phyloP scores from a whole-genome alignment of 1,139 yeast genomes.

The Scheffersomyces insectosa region DNA sequence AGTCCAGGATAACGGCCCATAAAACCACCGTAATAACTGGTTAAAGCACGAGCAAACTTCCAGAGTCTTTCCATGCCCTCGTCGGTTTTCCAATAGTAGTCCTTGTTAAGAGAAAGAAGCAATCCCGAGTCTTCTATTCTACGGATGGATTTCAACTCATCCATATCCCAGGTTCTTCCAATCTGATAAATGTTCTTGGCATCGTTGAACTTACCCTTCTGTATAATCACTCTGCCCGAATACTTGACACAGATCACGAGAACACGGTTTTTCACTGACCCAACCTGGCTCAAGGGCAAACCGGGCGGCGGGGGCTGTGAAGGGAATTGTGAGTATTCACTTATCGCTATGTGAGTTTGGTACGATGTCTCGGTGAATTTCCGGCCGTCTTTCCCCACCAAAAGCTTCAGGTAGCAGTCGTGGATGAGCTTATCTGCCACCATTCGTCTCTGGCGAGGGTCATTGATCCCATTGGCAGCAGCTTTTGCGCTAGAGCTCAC shows the following conservation, averaged over 20 bases:
- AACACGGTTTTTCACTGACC: constrained; percentile 40
- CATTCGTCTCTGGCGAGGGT: constrained; percentile 13
- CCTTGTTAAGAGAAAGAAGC: constrained; percentile 65
- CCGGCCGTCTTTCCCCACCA: constrained; percentile 29
- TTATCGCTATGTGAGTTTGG: constrained; percentile 38
- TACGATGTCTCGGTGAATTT: constrained; percentile 35
- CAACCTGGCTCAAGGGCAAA: constrained; percentile 30
- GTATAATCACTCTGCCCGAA: constrained; percentile 69
- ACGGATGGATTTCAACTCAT: constrained; percentile 61
- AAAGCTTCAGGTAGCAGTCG: constrained; percentile 43
- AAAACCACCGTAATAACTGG: constrained; percentile 65
- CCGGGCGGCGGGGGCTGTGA: constrained; percentile 41
- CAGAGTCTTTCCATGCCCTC: constrained; percentile 62
- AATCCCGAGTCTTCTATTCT: constrained; percentile 59
- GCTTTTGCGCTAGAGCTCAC: too few species aligned
- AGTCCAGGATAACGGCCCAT: constrained; percentile 67
- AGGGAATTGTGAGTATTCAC: constrained; percentile 42
- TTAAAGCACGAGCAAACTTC: constrained; percentile 60
- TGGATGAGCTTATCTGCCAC: constrained; percentile 35
- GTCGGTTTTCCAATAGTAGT: constrained; percentile 82
- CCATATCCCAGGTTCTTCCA: constrained; percentile 91
- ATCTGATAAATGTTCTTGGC: constrained; percentile 75
- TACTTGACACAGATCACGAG: constrained; percentile 43
- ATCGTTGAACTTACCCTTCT: constrained; percentile 81
- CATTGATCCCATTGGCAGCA: background rate